Base-by-base conservation (phyloP, 495 filamentous ascomycete species). In the Penicillium malachiteum region DNA sequence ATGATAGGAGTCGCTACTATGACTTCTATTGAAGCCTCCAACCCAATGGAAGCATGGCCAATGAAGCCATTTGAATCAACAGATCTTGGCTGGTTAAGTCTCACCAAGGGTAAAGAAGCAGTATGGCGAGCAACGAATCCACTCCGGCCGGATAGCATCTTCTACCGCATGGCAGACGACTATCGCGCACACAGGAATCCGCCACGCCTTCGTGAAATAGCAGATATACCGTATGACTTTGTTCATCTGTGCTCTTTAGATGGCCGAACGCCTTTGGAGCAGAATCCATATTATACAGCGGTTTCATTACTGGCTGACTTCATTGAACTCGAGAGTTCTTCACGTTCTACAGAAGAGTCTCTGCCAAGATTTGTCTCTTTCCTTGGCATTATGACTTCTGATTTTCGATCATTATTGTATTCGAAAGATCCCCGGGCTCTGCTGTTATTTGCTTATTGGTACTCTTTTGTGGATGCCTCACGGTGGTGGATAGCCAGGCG, bases 381-480 rank as follows among this genome's bases (percentile, higher is more conserved):
- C 13, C 16, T 67, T 13, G 43, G 48, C n/a, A 44, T 47, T 17
- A 65, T 70, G 52, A 57, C 35, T 33, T 43, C 42, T 7, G 30
- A 18, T 0, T 56, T 62, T 34, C 70, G 65, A 40, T 34, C 44
- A 11, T 37, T 50, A 21, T 38, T 78, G n/a, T 40, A 49, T 17
- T n/a, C 17, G 12, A 77, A 73, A 42, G 74, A 78, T 38, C 55
- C 73, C 10, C 49, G 67, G 0, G 72, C 75, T 3, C 57, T 77
- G 11, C 58, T 77, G 30, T 57, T 78, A 33, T 48, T 76, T 11
- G 69, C 64, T 11, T 63, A 70, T 37, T 78, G 74, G 74, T 77
- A 72, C 63, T 58, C 52, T 1, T 66, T 66, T 45, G 48, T 65
- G 32, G 38, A 58, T 41, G 35, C 45, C 21, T 37, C 60, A 21